These are phyloP conservation scores for Polyrhizophydium stewartii DNA, from an alignment of 371 early-diverging fungal genomes.

Conservation along the genomic window DNA sequence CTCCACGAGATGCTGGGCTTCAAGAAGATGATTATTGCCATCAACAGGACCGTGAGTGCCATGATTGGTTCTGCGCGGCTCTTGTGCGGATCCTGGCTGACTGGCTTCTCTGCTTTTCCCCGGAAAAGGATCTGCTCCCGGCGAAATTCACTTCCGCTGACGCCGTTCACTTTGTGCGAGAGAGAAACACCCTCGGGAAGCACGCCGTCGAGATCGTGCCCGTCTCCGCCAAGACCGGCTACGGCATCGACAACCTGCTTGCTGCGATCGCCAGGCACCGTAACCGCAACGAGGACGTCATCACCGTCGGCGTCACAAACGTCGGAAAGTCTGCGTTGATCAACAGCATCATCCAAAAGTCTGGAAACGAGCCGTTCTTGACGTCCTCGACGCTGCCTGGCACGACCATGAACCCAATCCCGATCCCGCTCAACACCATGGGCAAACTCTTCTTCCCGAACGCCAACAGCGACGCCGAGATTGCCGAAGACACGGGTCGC, in stretches of 20 bases:
- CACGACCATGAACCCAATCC: neutral
- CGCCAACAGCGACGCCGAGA: too few relatives aligned
- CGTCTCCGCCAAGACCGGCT: neutral
- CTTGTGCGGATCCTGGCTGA: neutral
- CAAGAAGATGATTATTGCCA: neutral
- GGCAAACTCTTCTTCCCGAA: neutral
- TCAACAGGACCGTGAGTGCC: neutral
- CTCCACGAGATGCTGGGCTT: neutral
- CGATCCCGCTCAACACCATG: neutral
- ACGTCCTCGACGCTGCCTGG: neutral
- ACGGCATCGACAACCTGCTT: slow-evolving; percentile 47
- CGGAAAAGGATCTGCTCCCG: neutral
- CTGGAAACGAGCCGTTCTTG: neutral
- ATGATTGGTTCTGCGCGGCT: neutral
- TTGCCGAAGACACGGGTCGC: neutral
- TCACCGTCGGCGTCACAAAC: slow-evolving; percentile 66
- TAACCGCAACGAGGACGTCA: slow-evolving; percentile 57
- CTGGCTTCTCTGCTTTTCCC: neutral
- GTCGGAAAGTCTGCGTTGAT: slow-evolving; percentile 70
- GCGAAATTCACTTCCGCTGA: neutral
- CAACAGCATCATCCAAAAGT: slow-evolving; percentile 37
- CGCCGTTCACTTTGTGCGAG: neutral
- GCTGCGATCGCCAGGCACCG: slow-evolving; percentile 41
- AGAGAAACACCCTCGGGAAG: neutral
- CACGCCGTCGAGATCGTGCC: neutral